A percentile compares a stretch with the other conserved stretches of the same genome.
Evolutionary conservation across 2,329 filamentous ascomycete species (phyloP).

Genomic region (Alternaria atra): DNA sequence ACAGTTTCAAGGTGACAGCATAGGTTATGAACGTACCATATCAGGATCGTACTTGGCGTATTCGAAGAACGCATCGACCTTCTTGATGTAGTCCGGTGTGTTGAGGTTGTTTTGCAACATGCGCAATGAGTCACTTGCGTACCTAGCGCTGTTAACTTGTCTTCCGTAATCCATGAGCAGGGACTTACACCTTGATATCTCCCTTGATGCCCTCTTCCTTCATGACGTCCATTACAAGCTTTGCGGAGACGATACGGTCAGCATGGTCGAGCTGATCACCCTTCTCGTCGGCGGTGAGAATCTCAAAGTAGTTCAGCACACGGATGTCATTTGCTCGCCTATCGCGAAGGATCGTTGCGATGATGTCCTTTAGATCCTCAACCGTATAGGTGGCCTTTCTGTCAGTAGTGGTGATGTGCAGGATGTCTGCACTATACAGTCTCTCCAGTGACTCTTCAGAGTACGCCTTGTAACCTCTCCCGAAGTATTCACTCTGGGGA

Average conservation of each 20-base stretch:
- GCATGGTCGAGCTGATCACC: conserved; percentile 32
- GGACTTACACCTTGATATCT: conserved; percentile 25
- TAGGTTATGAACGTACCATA: conserved; percentile 22
- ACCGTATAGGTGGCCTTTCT: conserved; percentile 32
- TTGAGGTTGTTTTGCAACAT: conserved; percentile 5
- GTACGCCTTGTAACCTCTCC: conserved; percentile 27
- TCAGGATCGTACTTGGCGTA: conserved; percentile 34
- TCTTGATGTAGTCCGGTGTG: conserved; percentile 9
- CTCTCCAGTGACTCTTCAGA: conserved; percentile 28
- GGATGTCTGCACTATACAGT: conserved; percentile 30
- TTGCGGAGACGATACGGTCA: conserved; percentile 38
- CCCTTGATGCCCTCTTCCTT: conserved; percentile 20
- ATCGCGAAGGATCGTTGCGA: conserved; percentile 25
- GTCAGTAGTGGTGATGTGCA: conserved; percentile 29
- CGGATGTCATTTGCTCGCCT: conserved; percentile 29
- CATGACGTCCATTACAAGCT: conserved; percentile 36
- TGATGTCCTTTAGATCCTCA: conserved; percentile 24
- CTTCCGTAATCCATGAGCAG: not conserved
- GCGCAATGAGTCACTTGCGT: conserved; percentile 30
- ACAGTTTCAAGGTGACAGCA: not conserved
- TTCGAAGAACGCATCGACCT: conserved; percentile 26
- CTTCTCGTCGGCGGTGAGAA: conserved; percentile 18
- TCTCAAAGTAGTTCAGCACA: conserved; percentile 33
- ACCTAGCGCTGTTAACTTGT: conserved; percentile 20
- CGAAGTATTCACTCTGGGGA: conserved; percentile 32